Evolutionary conservation across 192 early-diverging fungal species (phyloP).

Genomic region (Chytriomyces hyalinus): DNA sequence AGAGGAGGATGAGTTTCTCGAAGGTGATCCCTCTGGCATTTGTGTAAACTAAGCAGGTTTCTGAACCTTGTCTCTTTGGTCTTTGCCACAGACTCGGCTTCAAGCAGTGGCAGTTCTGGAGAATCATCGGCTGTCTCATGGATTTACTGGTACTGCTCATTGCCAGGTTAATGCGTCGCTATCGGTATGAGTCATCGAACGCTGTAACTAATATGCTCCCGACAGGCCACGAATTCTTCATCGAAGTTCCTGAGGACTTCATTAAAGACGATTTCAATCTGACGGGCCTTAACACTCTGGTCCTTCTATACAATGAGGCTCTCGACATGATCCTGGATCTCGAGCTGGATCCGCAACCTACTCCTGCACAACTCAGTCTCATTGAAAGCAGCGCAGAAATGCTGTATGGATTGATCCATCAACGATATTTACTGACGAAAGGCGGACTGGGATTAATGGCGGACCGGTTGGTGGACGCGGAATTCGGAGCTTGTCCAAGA

Average conservation of each 20-base stretch:
- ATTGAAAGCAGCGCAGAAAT: conserved; percentile 87
- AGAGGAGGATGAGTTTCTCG: conserved; percentile 32
- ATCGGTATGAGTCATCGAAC: neutral
- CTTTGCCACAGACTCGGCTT: conserved; percentile 24
- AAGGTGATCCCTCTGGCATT: conserved; percentile 14
- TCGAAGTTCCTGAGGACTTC: conserved; percentile 60
- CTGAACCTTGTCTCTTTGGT: neutral
- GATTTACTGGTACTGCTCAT: conserved; percentile 67
- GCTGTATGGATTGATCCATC: conserved; percentile 94
- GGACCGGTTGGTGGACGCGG: conserved; percentile 43
- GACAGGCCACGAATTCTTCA: conserved; percentile 56
- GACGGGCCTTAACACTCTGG: conserved; percentile 82
- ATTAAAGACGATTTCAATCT: conserved; percentile 98
- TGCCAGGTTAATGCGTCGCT: conserved; percentile 49
- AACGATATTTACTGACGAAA: conserved; percentile 88
- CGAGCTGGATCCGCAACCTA: conserved; percentile 50
- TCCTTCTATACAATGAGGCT: conserved; percentile 88
- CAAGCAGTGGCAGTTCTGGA: conserved; percentile 27
- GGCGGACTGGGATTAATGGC: conserved; percentile 84
- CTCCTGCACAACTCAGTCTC: conserved; percentile 62
- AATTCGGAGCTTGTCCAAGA: conserved; percentile 64
- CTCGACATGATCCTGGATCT: conserved; percentile 94
- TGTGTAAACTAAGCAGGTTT: neutral
- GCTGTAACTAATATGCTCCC: neutral
- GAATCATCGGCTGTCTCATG: conserved; percentile 57